phyloP scores from a whole-genome alignment of 2,329 filamentous ascomycete species.

The Coniochaeta prunicola region DNA sequence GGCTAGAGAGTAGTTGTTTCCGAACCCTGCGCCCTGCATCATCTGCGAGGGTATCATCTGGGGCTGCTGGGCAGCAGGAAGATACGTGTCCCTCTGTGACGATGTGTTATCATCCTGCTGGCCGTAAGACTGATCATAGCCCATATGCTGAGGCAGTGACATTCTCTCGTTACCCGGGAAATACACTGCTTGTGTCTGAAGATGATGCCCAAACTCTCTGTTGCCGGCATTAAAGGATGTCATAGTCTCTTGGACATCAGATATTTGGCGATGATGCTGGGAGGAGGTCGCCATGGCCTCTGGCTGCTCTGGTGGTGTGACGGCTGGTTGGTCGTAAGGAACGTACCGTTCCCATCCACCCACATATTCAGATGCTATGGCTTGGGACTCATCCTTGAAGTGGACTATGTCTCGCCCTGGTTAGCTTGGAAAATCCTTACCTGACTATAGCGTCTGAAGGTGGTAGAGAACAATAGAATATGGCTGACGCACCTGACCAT shows the following conservation, averaged over 20 bases:
- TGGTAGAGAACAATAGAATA: neutral
- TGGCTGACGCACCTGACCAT: conserved; percentile 47
- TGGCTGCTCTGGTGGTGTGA: conserved; percentile 18
- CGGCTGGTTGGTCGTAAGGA: conserved; percentile 35
- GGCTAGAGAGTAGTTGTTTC: conserved; percentile 3
- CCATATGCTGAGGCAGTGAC: neutral
- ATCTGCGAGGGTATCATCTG: neutral
- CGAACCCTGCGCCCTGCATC: conserved; percentile 1
- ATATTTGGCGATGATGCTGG: conserved; percentile 11
- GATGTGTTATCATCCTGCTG: neutral
- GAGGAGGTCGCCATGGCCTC: conserved; percentile 18
- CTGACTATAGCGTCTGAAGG: neutral
- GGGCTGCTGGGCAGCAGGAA: neutral
- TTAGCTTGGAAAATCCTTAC: neutral
- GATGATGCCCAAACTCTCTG: neutral
- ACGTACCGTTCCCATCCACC: conserved; percentile 72
- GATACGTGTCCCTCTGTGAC: conserved; percentile 16
- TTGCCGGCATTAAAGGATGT: neutral
- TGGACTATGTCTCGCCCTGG: conserved; percentile 40
- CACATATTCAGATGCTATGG: conserved; percentile 84
- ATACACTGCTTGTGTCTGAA: neutral
- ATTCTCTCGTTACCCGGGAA: neutral
- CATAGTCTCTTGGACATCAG: neutral
- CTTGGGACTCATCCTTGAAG: conserved; percentile 82
- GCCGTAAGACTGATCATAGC: conserved; percentile 4